phyloP scores from a whole-genome alignment of 805 yeast species.

The Ogataea saltuana region DNA sequence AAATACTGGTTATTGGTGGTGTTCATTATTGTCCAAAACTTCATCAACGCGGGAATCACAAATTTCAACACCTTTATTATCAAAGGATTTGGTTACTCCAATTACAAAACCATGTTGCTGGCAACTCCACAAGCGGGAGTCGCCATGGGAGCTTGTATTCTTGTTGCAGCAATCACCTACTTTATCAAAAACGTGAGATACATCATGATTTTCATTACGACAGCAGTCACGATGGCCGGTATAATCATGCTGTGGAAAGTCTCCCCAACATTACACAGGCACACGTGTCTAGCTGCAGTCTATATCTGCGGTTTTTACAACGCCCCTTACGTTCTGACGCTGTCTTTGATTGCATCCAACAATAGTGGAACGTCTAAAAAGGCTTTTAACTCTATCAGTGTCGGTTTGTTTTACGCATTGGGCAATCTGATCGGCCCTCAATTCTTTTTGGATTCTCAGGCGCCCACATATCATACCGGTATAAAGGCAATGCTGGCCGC shows the following conservation, averaged over 20 bases:
- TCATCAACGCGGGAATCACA: slow-evolving; percentile 61
- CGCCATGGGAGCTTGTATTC: slow-evolving; percentile 37
- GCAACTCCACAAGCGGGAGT: slow-evolving; percentile 37
- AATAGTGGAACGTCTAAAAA: slow-evolving; percentile 71
- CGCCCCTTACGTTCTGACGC: slow-evolving; percentile 23
- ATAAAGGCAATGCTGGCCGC: slow-evolving; percentile 45
- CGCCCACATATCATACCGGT: slow-evolving; percentile 58
- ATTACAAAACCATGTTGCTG: slow-evolving; percentile 38
- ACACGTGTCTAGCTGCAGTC: slow-evolving; percentile 28
- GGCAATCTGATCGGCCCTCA: slow-evolving; percentile 68
- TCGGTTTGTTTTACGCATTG: slow-evolving; percentile 52
- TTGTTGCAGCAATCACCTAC: slow-evolving; percentile 24
- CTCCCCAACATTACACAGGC: slow-evolving; percentile 18
- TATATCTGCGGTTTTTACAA: slow-evolving; percentile 26
- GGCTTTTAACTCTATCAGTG: slow-evolving; percentile 33
- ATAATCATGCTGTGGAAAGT: slow-evolving; percentile 30
- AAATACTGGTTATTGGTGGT: slow-evolving; percentile 35
- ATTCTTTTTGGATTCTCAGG: slow-evolving; percentile 50
- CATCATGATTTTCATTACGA: slow-evolving; percentile 28
- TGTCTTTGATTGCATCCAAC: slow-evolving; percentile 37
- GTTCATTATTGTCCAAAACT: slow-evolving; percentile 40
- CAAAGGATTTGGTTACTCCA: slow-evolving; percentile 38
- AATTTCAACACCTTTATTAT: slow-evolving; percentile 49
- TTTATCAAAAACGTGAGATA: slow-evolving; percentile 25
- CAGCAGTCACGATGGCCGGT: slow-evolving; percentile 34